These are phyloP conservation scores for Adansonia digitata DNA, from an alignment of 345 rosid species.

Conservation along the genomic window DNA sequence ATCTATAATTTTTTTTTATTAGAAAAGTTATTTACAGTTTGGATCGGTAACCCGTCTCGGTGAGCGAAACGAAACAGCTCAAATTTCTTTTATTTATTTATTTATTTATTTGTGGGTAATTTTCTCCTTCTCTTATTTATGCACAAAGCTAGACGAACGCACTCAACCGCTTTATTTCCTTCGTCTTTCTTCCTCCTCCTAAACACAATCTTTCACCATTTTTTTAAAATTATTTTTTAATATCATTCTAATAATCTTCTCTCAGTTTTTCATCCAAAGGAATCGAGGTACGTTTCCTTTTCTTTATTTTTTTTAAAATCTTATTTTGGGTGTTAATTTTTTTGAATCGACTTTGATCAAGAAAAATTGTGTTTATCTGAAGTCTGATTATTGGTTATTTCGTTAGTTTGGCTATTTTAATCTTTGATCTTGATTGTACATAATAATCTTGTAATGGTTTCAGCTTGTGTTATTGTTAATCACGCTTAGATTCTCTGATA, in stretches of 20 bases:
- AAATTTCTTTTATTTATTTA: not conserved
- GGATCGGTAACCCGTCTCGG: constrained; percentile 27
- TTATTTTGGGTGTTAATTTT: not conserved
- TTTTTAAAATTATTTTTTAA: not conserved
- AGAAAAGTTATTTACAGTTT: constrained; percentile 1
- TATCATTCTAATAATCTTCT: not conserved
- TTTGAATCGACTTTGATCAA: not conserved
- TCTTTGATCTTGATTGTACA: constrained; percentile 13
- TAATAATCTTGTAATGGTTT: not conserved
- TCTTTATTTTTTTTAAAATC: too few species aligned
- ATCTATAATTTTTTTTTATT: too few species aligned
- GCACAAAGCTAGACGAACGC: constrained; percentile 3
- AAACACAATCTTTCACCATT: not conserved
- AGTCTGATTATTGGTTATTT: constrained; percentile 18
- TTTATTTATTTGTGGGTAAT: not conserved
- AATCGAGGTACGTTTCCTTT: constrained; percentile 16
- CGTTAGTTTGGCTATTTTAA: not conserved
- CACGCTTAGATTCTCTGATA: not conserved
- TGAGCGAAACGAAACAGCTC: not conserved
- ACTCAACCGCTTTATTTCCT: constrained; percentile 20
- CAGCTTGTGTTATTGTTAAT: not conserved
- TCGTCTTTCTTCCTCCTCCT: not conserved
- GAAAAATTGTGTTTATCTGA: not conserved
- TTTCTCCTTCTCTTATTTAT: constrained; percentile 18
- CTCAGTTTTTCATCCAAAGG: not conserved